Base-by-base conservation (phyloP, 345 rosid species). In the Eucalyptus grandis region DNA sequence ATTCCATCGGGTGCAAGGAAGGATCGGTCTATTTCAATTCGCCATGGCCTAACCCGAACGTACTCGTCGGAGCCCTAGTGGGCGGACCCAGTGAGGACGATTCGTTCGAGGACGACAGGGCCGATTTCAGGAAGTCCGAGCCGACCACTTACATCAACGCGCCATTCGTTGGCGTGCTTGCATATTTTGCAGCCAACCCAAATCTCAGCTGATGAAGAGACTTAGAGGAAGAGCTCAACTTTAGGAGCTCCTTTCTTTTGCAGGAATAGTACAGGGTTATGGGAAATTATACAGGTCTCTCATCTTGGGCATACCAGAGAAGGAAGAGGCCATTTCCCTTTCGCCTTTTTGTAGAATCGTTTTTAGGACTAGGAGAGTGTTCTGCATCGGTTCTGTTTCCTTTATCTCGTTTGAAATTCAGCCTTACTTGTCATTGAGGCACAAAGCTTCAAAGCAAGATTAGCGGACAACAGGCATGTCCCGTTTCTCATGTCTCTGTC, bases 131-230 rank as follows among this genome's bases (percentile, higher is more conserved):
- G 94, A 96, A 94, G 92, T 93, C 99, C 4, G 99, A 98, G 92
- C 99, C 99, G 5, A 96, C 99, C 2, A 98, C 99, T 9, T 97
- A 98, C 81, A 98, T 98, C 77, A 98, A 97, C 89, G 99, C 99
- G 46, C 99, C 99, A 19, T 96, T 97, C 88, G 99, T 98, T 40
- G 99, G 99, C 14, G 99, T 95, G 65, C 96, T 97, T 87, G 98
- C 99, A 65, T 97, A 94, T 88, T 95, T 98, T 91, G 97, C 97
- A 6, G 99, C 98, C 30, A 96, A 98, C 91, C 96, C 99, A 19
- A 88, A 90, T 72, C 91, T 88, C 37, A 90, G 92, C 72, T 95
- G 87, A 53, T 10, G 65, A 21, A 14, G 44, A 46, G 44, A 46
- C 65, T 49, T 8, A 19, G 6, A 5, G 43, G 89, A 11, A 40